Evolutionary conservation across 2,329 filamentous ascomycete species (phyloP).

Genomic region (Colletotrichum tofieldiae): DNA sequence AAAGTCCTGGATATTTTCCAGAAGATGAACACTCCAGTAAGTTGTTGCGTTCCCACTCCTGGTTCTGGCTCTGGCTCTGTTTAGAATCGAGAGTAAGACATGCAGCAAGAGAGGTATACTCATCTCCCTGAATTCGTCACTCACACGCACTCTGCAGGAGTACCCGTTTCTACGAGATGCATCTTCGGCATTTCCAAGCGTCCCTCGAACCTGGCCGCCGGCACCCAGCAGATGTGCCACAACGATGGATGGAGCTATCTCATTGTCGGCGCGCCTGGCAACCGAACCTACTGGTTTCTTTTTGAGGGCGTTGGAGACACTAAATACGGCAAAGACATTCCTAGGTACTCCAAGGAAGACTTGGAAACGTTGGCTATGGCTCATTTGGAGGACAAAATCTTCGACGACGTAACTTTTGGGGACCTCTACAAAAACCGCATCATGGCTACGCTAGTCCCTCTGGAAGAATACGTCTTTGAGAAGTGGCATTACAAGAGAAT

Average conservation of each 20-base stretch:
- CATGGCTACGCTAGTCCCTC: conserved; percentile 47
- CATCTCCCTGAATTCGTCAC: no score
- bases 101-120: background rate
- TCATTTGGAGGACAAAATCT: conserved; percentile 45
- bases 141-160: background rate
- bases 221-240: conserved; percentile 12
- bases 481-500: conserved; percentile 58
- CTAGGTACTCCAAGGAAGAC: conserved; percentile 52
- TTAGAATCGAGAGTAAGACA: background rate
- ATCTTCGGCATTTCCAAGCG: conserved; percentile 57
- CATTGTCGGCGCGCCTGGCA: conserved; percentile 50
- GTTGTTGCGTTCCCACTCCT: background rate
- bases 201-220: background rate
- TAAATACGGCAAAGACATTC: conserved; percentile 51
- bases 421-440: conserved; percentile 50
- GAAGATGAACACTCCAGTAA: conserved; percentile 42
- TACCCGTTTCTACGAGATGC: conserved; percentile 46
- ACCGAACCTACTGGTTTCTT: conserved; percentile 56
- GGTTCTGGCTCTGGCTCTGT: no score
- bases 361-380: conserved; percentile 48
- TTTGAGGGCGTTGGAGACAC: conserved; percentile 50
- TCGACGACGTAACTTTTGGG: conserved; percentile 48
- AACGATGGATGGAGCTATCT: conserved; percentile 48
- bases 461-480: conserved; percentile 54
- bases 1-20: conserved; percentile 47